A percentile compares a stretch with the other conserved stretches of the same genome.
phyloP scores from a whole-genome alignment of 768 basidiomycete species.

The Pulveroboletus sp. region DNA sequence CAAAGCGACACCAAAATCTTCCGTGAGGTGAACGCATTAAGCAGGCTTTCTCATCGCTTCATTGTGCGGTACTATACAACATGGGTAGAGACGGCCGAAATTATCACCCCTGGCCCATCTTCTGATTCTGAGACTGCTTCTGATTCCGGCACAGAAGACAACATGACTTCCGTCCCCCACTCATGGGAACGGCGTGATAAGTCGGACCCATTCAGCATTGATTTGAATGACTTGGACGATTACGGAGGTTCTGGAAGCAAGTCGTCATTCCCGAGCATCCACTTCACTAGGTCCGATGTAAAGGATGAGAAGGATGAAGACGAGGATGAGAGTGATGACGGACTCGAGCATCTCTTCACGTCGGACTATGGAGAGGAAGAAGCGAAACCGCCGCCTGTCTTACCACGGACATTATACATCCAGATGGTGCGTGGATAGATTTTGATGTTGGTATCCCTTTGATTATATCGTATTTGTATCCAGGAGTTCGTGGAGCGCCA shows the following conservation, averaged over 20 bases:
- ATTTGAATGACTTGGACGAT: conserved; percentile 62
- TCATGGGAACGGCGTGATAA: conserved; percentile 40
- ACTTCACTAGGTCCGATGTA: conserved; percentile 58
- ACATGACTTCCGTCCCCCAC: conserved; percentile 55
- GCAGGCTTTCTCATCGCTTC: conserved; percentile 81
- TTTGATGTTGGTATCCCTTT: background rate
- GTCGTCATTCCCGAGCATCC: conserved; percentile 80
- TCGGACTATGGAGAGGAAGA: conserved; percentile 36
- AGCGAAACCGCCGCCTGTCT: conserved; percentile 27
- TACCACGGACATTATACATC: conserved; percentile 75
- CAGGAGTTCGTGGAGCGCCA: conserved; percentile 91
- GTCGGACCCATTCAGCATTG: conserved; percentile 61
- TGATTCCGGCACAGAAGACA: conserved; percentile 41
- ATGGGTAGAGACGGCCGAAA: conserved; percentile 77
- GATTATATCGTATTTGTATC: background rate
- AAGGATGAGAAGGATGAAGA: conserved; percentile 42
- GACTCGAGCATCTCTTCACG: conserved; percentile 34
- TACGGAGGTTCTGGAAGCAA: conserved; percentile 49
- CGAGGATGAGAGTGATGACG: conserved; percentile 42
- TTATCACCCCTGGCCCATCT: conserved; percentile 43
- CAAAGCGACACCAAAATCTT: conserved; percentile 88
- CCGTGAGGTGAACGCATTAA: conserved; percentile 88
- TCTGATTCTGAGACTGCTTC: conserved; percentile 44
- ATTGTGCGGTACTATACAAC: conserved; percentile 92
- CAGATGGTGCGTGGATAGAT: conserved; percentile 69